Conservation (phyloP, 345 rosid genomes). For the Carallia brachiata region DNA sequence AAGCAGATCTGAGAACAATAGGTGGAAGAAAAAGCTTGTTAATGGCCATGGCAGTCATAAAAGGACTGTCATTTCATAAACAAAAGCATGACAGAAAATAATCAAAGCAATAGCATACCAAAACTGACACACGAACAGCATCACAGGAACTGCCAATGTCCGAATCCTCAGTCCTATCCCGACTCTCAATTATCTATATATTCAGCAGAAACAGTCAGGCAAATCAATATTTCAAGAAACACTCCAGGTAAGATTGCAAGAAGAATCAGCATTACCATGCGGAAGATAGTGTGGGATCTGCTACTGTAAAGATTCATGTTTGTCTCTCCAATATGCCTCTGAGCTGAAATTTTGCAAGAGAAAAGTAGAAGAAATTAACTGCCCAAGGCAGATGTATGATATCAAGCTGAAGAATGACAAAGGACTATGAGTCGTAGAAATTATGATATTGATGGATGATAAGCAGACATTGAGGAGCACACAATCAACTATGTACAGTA, state of each 20-base stretch:
- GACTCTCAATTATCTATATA: conserved; percentile 85
- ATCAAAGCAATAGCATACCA: conserved; percentile 45
- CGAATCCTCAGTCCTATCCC: conserved; percentile 72
- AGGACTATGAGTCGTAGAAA: background rate
- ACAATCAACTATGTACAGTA: no score
- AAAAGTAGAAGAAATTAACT: background rate
- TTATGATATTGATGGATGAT: no score
- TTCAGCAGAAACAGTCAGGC: conserved; percentile 17
- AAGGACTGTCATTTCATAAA: background rate
- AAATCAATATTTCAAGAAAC: conserved; percentile 7
- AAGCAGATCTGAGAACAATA: background rate
- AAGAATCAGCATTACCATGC: conserved; percentile 61
- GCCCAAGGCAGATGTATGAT: background rate
- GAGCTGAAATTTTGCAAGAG: conserved; percentile 53
- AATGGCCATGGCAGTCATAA: background rate
- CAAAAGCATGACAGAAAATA: background rate
- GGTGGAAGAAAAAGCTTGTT: background rate
- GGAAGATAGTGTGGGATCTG: conserved; percentile 93
- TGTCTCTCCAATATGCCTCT: conserved; percentile 95
- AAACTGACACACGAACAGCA: conserved; percentile 82
- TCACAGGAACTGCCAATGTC: conserved; percentile 62
- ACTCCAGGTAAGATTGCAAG: conserved; percentile 5
- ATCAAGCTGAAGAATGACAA: background rate
- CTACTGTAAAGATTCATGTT: conserved; percentile 91
- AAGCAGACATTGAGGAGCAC: no score